A percentile compares a stretch with the other conserved stretches of the same genome.
Evolutionary conservation across 306 rosid species (phyloP).

Genomic region (Prosopis cineraria): DNA sequence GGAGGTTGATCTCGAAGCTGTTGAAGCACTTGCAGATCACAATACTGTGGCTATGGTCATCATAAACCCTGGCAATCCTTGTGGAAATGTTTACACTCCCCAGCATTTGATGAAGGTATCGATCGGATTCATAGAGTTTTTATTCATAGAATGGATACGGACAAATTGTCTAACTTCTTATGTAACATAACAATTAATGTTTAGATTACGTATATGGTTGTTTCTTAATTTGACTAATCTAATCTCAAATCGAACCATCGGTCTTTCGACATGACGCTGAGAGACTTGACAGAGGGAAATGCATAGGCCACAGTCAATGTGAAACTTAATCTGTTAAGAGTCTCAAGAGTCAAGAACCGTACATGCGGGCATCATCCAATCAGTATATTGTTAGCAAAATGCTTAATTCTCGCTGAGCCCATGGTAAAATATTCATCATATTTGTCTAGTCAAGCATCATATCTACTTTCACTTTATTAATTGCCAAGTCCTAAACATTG

Average conservation of each 20-base stretch:
- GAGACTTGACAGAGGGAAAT: neutral
- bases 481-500: neutral
- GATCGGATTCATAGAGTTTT: neutral
- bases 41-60: constrained; percentile 69
- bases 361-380: too few relatives aligned
- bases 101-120: constrained; percentile 57
- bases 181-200: neutral
- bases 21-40: constrained; percentile 59
- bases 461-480: neutral
- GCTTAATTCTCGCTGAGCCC: neutral
- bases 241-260: neutral
- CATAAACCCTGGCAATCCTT: constrained; percentile 68
- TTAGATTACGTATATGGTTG: neutral
- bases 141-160: neutral
- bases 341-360: too few relatives aligned
- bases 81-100: constrained; percentile 62
- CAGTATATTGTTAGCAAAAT: neutral
- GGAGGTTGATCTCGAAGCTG: constrained; percentile 66
- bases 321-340: too few relatives aligned
- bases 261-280: neutral
- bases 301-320: too few relatives aligned
- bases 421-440: neutral
- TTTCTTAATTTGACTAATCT: neutral
- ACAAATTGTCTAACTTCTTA: neutral
- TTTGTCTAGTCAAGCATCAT: neutral